These are phyloP conservation scores for Whalleya microplaca DNA, from an alignment of 2,329 filamentous ascomycete species.

Conservation along the genomic window DNA sequence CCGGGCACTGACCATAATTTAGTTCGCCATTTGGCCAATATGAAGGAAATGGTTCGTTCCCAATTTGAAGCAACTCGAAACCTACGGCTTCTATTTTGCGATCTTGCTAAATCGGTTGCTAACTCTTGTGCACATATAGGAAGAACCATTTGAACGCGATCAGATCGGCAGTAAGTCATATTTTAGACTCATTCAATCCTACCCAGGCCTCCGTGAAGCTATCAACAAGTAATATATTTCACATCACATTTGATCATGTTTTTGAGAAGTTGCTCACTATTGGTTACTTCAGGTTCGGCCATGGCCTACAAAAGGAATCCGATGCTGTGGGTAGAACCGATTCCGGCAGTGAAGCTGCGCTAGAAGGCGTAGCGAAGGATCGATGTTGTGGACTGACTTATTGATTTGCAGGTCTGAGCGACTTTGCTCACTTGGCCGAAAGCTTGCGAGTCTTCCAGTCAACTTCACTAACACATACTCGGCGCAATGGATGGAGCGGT, in stretches of 20 bases:
- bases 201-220: no score
- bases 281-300: conserved; percentile 43
- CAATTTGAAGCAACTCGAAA: neutral
- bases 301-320: conserved; percentile 44
- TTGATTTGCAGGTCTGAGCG: no score
- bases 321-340: neutral
- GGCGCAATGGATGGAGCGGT: neutral
- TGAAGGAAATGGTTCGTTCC: conserved; percentile 68
- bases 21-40: conserved; percentile 70
- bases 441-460: neutral
- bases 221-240: no score
- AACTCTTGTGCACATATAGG: neutral
- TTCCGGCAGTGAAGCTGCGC: neutral
- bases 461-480: neutral
- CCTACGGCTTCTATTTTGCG: neutral
- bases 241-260: no score
- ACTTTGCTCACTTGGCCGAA: neutral
- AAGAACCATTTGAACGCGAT: conserved; percentile 69
- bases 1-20: neutral
- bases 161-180: conserved; percentile 56
- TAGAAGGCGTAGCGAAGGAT: no score
- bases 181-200: no score
- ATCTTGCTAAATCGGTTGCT: no score
- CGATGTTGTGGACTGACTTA: no score
- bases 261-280: no score